Percentiles rank a stretch among this genome's conserved stretches.
These are phyloP conservation scores for Picea sitchensis DNA, from an alignment of 75 land plant genomes.

Conservation along the genomic window DNA sequence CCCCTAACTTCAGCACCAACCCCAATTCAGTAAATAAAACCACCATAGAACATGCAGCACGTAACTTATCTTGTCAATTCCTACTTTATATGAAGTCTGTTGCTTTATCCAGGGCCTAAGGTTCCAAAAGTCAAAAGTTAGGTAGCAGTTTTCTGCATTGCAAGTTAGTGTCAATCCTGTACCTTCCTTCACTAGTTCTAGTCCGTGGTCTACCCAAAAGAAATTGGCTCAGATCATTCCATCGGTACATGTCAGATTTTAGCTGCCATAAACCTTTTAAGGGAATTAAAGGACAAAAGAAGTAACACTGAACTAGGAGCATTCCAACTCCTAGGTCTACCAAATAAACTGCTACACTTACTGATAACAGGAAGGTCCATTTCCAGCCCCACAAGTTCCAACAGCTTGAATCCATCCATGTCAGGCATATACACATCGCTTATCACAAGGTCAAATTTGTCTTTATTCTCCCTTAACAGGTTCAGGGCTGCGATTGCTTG, in stretches of 20 bases:
- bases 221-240: neutral
- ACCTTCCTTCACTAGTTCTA: too few relatives aligned
- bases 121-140: neutral
- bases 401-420: constrained; percentile 94
- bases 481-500: constrained; percentile 59
- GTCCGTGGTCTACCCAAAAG: neutral
- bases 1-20: neutral
- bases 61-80: neutral
- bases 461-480: constrained; percentile 69
- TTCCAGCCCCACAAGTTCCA: constrained; percentile 83
- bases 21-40: neutral
- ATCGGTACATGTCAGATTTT: neutral
- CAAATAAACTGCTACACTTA: constrained; percentile 27
- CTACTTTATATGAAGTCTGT: neutral
- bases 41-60: neutral
- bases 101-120: neutral
- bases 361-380: constrained; percentile 96
- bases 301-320: neutral
- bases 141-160: neutral
- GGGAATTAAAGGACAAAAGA: neutral
- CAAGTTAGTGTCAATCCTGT: neutral
- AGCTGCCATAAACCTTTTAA: neutral
- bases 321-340: neutral
- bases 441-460: constrained; percentile 76
- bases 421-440: constrained; percentile 95